Evolutionary conservation across 1,139 yeast genomes (phyloP).

Genomic region (Suhomyces panamericanus): DNA sequence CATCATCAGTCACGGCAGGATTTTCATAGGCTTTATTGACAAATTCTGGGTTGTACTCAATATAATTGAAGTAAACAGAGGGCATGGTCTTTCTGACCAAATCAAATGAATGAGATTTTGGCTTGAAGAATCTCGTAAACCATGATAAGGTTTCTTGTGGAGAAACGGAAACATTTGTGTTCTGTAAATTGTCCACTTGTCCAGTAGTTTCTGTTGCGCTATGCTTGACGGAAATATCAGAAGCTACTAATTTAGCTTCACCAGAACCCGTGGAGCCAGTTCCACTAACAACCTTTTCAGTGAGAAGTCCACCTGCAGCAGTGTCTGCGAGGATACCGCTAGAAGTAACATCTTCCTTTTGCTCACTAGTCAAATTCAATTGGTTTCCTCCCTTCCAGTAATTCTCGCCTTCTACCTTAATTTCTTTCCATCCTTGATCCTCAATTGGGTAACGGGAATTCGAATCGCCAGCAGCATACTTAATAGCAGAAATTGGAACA

Average conservation of each 20-base stretch:
- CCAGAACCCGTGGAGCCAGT: conserved; percentile 13
- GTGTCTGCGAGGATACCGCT: conserved; percentile 24
- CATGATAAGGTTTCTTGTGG: conserved; percentile 25
- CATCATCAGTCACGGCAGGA: conserved; percentile 61
- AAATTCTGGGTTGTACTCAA: conserved; percentile 45
- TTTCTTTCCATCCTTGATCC: conserved; percentile 66
- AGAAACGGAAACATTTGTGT: conserved; percentile 11
- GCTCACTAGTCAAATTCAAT: conserved; percentile 33
- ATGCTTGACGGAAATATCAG: conserved; percentile 22
- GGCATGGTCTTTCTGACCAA: conserved; percentile 42
- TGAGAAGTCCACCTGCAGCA: conserved; percentile 8
- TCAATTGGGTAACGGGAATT: conserved; percentile 51
- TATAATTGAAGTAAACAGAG: conserved; percentile 40
- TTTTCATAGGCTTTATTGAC: conserved; percentile 59
- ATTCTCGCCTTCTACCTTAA: conserved; percentile 53
- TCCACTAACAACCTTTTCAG: conserved; percentile 1
- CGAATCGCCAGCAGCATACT: conserved; percentile 55
- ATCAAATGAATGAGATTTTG: conserved; percentile 44
- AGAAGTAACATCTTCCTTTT: conserved; percentile 29
- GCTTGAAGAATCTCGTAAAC: conserved; percentile 41
- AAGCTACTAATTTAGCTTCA: conserved; percentile 10
- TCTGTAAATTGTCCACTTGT: conserved; percentile 14
- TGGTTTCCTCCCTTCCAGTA: conserved; percentile 50
- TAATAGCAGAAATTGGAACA: conserved; percentile 75
- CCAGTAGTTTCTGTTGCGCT: conserved; percentile 17